Percentiles rank a stretch among this genome's conserved stretches.
Evolutionary conservation across 208 protist species (phyloP).

Genomic region (Wallacemonas sp.): DNA sequence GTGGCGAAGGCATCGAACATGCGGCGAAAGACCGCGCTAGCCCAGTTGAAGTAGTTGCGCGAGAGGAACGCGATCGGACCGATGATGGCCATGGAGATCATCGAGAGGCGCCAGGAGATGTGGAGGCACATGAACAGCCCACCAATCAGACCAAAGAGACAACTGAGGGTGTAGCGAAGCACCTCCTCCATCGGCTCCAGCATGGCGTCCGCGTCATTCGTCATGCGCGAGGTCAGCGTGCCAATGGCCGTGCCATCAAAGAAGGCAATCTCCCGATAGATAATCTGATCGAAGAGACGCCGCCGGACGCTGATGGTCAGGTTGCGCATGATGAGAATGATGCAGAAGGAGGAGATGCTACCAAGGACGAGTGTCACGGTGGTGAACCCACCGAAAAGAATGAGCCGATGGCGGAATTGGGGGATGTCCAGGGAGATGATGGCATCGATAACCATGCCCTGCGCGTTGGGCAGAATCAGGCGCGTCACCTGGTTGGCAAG

Average conservation of each 20-base stretch:
- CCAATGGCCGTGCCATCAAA: conserved; percentile 15
- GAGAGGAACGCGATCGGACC: conserved; percentile 15
- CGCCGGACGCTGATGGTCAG: not conserved
- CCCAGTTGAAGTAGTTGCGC: conserved; percentile 9
- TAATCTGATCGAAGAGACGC: conserved; percentile 1
- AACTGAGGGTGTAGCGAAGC: not conserved
- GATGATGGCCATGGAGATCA: conserved; percentile 15
- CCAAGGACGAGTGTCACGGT: conserved; percentile 7
- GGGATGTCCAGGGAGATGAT: conserved; percentile 2
- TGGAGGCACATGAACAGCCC: conserved; percentile 12
- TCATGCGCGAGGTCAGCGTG: conserved; percentile 18
- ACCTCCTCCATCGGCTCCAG: conserved; percentile 11
- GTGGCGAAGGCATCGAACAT: conserved; percentile 21
- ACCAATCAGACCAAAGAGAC: conserved; percentile 13
- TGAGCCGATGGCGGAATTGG: not conserved
- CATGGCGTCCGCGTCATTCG: conserved; percentile 17
- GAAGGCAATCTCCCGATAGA: conserved; percentile 15
- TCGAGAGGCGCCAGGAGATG: conserved; percentile 10
- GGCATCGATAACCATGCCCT: conserved; percentile 13
- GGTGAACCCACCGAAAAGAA: not conserved
- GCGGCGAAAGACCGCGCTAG: not conserved
- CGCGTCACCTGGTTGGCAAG: not conserved
- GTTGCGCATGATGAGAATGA: conserved; percentile 3
- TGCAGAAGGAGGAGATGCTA: conserved; percentile 9
- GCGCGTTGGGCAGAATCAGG: conserved; percentile 4